phyloP scores from a whole-genome alignment of 495 filamentous ascomycete species.

The Hypoxylon trugodes region DNA sequence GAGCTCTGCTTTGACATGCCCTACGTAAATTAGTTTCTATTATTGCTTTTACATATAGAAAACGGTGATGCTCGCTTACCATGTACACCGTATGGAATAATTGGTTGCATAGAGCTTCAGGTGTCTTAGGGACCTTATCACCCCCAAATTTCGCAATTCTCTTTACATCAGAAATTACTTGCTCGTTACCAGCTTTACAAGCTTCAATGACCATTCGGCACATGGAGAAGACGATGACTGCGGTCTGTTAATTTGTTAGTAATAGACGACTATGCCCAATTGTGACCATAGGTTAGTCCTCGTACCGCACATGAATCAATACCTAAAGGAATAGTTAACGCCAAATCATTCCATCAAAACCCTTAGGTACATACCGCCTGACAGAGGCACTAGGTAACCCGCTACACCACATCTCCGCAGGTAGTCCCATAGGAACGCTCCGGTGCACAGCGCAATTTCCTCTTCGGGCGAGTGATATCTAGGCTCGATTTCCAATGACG shows the following conservation, averaged over 20 bases:
- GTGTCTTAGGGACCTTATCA: conserved; percentile 62
- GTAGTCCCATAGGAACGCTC: conserved; percentile 88
- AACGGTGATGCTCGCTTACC: conserved; percentile 44
- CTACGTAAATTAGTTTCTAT: not conserved
- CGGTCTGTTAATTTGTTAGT: not conserved
- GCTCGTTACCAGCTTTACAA: conserved; percentile 61
- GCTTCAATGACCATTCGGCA: conserved; percentile 75
- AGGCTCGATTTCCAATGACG: conserved; percentile 47
- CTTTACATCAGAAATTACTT: conserved; percentile 76
- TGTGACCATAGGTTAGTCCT: conserved; percentile 32
- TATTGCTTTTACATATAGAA: not conserved
- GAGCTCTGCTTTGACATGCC: conserved; percentile 77
- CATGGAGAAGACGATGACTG: conserved; percentile 61
- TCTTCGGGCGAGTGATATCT: conserved; percentile 73
- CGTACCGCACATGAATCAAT: conserved; percentile 71
- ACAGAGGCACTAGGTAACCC: conserved; percentile 66
- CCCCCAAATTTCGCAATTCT: conserved; percentile 66
- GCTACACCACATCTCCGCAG: conserved; percentile 69
- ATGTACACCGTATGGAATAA: conserved; percentile 83
- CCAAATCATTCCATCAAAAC: not conserved
- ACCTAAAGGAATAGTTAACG: conserved; percentile 38
- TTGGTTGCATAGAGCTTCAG: conserved; percentile 68
- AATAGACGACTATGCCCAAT: not conserved
- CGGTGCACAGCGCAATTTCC: conserved; percentile 76
- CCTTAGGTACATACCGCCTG: conserved; percentile 40